Evolutionary conservation across 2,329 filamentous ascomycete genomes (phyloP).

Genomic region (Exophiala oligosperma): DNA sequence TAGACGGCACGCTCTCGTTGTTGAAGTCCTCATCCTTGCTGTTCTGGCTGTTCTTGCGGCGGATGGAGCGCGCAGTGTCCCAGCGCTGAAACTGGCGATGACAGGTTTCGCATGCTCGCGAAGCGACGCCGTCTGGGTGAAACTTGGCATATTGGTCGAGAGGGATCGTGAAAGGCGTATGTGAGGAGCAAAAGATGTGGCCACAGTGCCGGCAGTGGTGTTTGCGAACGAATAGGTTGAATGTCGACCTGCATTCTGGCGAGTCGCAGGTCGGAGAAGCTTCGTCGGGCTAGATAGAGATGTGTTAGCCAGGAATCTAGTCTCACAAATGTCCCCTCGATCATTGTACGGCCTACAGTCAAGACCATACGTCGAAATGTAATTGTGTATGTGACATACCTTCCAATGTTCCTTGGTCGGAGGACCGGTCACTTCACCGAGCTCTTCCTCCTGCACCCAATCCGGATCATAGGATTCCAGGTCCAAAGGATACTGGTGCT

Average conservation of each 20-base stretch:
- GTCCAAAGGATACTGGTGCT: constrained; percentile 11
- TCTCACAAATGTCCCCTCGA: background rate
- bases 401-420: constrained; percentile 68
- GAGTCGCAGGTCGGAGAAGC: constrained; percentile 59
- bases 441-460: constrained; percentile 39
- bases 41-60: constrained; percentile 52
- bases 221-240: constrained; percentile 62
- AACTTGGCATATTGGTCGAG: constrained; percentile 65
- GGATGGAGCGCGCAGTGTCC: constrained; percentile 50
- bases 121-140: constrained; percentile 57
- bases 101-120: constrained; percentile 63
- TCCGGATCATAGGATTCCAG: constrained; percentile 21
- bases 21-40: constrained; percentile 24
- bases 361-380: background rate
- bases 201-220: constrained; percentile 69
- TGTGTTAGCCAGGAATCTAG: constrained; percentile 10
- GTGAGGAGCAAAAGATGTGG: constrained; percentile 63
- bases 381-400: constrained; percentile 44
- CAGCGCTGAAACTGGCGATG: constrained; percentile 59
- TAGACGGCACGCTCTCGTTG: constrained; percentile 23
- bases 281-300: constrained; percentile 53
- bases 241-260: constrained; percentile 58
- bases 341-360: too few species aligned
- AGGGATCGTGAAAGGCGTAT: constrained; percentile 57
- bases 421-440: constrained; percentile 58